phyloP scores from a whole-genome alignment of 805 yeast genomes.

The Candida broadrunensis region DNA sequence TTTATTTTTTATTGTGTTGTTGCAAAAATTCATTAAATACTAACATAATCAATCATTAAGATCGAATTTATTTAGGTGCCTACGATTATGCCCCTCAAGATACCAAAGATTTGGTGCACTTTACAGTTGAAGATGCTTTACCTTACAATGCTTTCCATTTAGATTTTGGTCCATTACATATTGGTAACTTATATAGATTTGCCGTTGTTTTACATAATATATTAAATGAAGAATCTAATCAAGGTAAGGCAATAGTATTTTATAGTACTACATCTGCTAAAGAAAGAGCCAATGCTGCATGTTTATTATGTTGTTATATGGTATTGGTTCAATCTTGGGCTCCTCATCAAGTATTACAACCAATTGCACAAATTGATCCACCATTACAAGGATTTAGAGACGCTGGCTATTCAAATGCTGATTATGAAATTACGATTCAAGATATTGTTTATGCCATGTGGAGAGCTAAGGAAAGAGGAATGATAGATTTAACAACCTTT shows the following conservation, averaged over 20 bases:
- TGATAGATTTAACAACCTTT: conserved; percentile 82
- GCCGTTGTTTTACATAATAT: conserved; percentile 93
- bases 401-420: conserved; percentile 96
- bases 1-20: neutral
- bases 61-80: conserved; percentile 85
- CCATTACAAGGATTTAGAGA: conserved; percentile 95
- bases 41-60: conserved; percentile 23
- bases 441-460: conserved; percentile 95
- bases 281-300: conserved; percentile 90
- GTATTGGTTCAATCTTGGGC: conserved; percentile 95
- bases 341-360: conserved; percentile 95
- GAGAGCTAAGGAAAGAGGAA: conserved; percentile 92
- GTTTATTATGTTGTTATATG: conserved; percentile 93
- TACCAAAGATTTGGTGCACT: conserved; percentile 71
- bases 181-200: conserved; percentile 90
- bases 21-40: conserved; percentile 9
- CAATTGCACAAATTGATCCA: conserved; percentile 85
- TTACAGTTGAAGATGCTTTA: conserved; percentile 88
- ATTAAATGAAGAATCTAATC: conserved; percentile 78
- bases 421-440: conserved; percentile 88
- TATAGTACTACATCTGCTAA: conserved; percentile 81
- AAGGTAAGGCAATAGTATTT: conserved; percentile 85
- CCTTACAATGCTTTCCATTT: conserved; percentile 94
- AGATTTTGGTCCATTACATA: conserved; percentile 94
- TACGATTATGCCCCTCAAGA: conserved; percentile 77